Conservation (phyloP, 352 stramenopile genomes). For the Phytophthora fragariaefolia region DNA sequence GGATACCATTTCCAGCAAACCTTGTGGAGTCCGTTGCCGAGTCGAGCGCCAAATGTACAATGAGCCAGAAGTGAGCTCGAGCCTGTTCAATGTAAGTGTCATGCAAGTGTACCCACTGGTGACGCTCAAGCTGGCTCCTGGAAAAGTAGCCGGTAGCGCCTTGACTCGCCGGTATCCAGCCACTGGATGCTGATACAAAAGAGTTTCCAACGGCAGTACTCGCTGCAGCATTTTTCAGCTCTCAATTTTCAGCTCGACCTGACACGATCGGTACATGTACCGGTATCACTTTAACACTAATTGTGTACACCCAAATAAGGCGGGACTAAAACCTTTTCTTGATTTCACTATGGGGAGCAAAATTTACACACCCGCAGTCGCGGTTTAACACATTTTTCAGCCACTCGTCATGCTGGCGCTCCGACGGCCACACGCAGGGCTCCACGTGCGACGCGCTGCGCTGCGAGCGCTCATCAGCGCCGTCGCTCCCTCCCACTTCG, state of each 20-base stretch:
- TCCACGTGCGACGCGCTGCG: slow-evolving; percentile 17
- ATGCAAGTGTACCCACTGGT: slow-evolving; percentile 22
- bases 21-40: neutral
- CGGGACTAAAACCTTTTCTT: neutral
- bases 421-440: slow-evolving; percentile 18
- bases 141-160: neutral
- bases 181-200: neutral
- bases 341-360: neutral
- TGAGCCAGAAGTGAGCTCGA: neutral
- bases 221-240: too few species aligned
- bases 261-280: too few species aligned
- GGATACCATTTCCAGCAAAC: slow-evolving; percentile 18
- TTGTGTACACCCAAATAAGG: neutral
- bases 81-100: neutral
- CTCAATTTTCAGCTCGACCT: too few species aligned
- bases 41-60: slow-evolving; percentile 15
- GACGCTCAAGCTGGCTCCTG: neutral
- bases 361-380: neutral
- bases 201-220: too few species aligned
- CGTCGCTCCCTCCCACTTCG: slow-evolving; percentile 33
- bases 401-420: slow-evolving; percentile 37
- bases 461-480: slow-evolving; percentile 25
- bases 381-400: slow-evolving; percentile 21
- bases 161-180: neutral
- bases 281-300: neutral